These are phyloP conservation scores for Colletotrichum sp. DNA, from an alignment of 2,329 filamentous ascomycete species.

Conservation along the genomic window DNA sequence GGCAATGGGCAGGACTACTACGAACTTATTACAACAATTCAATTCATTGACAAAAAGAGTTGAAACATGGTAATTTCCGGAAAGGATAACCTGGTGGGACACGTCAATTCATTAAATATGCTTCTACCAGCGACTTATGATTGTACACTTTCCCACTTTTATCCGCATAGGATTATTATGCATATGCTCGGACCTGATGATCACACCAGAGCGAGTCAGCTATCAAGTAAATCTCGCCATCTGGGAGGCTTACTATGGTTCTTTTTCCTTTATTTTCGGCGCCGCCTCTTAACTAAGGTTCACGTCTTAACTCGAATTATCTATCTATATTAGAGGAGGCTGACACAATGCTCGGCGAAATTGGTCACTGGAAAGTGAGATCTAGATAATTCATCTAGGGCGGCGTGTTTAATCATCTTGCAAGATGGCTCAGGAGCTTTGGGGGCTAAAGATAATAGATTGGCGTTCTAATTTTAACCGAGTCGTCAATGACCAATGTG, in stretches of 20 bases:
- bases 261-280: neutral
- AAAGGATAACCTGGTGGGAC: neutral
- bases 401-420: neutral
- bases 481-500: neutral
- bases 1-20: neutral
- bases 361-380: accelerated
- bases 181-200: neutral
- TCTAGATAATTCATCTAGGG: neutral
- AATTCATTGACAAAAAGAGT: neutral
- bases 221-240: neutral
- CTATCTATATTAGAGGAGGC: neutral
- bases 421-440: neutral
- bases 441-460: neutral
- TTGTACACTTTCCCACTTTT: accelerated
- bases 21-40: neutral
- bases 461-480: neutral
- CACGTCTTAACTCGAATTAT: neutral
- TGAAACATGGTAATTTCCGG: neutral
- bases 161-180: neutral
- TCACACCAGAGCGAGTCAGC: neutral
- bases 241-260: neutral
- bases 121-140: neutral
- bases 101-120: neutral
- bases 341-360: neutral
- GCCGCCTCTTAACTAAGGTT: neutral